A percentile compares a stretch with the other conserved stretches of the same genome.
phyloP scores from a whole-genome alignment of 345 rosid genomes.

The Abelmoschus esculentus region DNA sequence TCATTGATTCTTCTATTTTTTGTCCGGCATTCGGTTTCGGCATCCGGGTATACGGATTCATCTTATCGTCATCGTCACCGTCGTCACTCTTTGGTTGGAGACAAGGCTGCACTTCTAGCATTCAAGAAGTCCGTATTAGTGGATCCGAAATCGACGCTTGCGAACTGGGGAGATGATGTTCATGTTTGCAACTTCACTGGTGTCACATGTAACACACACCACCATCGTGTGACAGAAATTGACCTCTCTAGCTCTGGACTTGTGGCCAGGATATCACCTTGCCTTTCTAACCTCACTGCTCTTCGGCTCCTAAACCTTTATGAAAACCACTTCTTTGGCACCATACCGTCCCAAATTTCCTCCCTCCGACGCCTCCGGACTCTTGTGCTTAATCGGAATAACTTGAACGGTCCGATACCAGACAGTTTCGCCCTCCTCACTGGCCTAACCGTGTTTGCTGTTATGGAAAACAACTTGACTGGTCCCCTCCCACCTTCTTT shows the following conservation, averaged over 20 bases:
- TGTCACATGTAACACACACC: constrained; percentile 24
- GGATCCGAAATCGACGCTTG: constrained; percentile 28
- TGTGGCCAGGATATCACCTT: constrained; percentile 30
- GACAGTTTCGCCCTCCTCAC: constrained; percentile 25
- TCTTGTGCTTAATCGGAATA: constrained; percentile 26
- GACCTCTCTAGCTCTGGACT: constrained; percentile 18
- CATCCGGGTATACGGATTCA: constrained; percentile 4
- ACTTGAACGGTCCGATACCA: constrained; percentile 34
- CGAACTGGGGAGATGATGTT: constrained; percentile 31
- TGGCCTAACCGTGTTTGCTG: constrained; percentile 19
- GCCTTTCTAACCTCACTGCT: constrained; percentile 37
- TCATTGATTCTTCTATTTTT: background rate
- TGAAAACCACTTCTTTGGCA: constrained; percentile 33
- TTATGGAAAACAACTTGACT: constrained; percentile 20
- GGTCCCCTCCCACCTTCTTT: constrained; percentile 34
- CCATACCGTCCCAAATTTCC: constrained; percentile 35
- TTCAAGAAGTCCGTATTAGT: constrained; percentile 25
- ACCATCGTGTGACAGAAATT: constrained; percentile 27
- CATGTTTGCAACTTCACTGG: constrained; percentile 39
- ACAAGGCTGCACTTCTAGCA: constrained; percentile 40
- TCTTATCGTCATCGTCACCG: constrained; percentile 7
- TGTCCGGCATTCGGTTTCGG: background rate
- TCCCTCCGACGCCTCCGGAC: constrained; percentile 24
- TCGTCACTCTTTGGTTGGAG: constrained; percentile 28
- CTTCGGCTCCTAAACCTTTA: constrained; percentile 27